Conservation (phyloP, 345 rosid genomes). For the Pistacia vera region DNA sequence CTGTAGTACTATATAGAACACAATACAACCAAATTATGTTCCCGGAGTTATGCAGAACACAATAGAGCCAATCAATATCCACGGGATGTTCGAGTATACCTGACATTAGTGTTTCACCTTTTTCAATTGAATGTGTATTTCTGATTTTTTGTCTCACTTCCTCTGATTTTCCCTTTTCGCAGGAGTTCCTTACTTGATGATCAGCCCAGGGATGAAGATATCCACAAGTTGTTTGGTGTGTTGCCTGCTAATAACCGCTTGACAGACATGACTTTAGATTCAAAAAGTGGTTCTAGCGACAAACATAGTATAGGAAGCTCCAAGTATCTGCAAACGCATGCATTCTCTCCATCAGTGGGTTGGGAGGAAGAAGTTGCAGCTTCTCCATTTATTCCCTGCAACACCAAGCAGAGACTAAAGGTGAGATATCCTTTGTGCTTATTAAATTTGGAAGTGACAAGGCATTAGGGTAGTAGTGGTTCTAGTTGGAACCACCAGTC, state of each 20-base stretch:
- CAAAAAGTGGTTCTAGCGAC: slow-evolving; percentile 27
- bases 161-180: slow-evolving; percentile 24
- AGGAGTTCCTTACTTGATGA: slow-evolving; percentile 57
- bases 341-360: slow-evolving; percentile 33
- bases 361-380: slow-evolving; percentile 25
- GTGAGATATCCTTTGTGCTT: slow-evolving; percentile 27
- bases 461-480: not conserved
- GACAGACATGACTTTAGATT: slow-evolving; percentile 27
- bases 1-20: slow-evolving; percentile 9
- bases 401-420: slow-evolving; percentile 20
- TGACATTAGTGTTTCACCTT: not conserved
- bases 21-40: slow-evolving; percentile 5
- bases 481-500: not conserved
- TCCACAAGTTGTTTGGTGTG: slow-evolving; percentile 23
- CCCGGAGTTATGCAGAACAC: not conserved
- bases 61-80: slow-evolving; percentile 27
- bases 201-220: slow-evolving; percentile 32
- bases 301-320: slow-evolving; percentile 29
- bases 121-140: not conserved
- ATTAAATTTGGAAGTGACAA: not conserved
- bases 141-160: slow-evolving; percentile 11
- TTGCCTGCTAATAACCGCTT: slow-evolving; percentile 17
- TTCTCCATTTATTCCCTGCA: slow-evolving; percentile 8
- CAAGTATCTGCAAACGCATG: slow-evolving; percentile 30
- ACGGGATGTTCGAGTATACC: slow-evolving; percentile 26